phyloP scores from a whole-genome alignment of 768 basidiomycete species.

The Udeniomyces megalosporus region DNA sequence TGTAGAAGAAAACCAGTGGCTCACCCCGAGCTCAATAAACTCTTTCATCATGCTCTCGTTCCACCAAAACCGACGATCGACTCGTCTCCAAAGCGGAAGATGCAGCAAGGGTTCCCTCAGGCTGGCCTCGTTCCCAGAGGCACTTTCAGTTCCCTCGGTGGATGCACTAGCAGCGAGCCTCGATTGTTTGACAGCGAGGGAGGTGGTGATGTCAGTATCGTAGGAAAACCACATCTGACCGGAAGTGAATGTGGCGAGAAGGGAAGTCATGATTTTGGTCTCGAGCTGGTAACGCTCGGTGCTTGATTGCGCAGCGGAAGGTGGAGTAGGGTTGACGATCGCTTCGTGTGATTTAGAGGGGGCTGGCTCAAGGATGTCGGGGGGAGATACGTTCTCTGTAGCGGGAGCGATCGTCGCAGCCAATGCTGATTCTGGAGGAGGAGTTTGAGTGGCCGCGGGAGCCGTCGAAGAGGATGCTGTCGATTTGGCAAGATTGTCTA shows the following conservation, averaged over 20 bases:
- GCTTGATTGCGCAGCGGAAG: neutral
- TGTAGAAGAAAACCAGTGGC: conserved; percentile 16
- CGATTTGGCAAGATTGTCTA: neutral
- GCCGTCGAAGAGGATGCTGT: neutral
- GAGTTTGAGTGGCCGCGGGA: neutral
- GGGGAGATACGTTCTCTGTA: too few relatives aligned
- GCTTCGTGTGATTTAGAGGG: neutral
- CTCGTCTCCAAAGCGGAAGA: conserved; percentile 78
- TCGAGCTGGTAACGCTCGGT: conserved; percentile 1
- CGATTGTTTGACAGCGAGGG: neutral
- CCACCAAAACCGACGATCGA: conserved; percentile 90
- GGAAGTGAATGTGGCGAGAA: neutral
- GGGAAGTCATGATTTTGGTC: neutral
- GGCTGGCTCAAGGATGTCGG: neutral
- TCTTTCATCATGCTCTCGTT: conserved; percentile 75
- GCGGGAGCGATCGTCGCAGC: neutral
- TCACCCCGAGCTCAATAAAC: conserved; percentile 72
- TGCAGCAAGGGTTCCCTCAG: conserved; percentile 29
- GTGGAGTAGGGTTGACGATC: neutral
- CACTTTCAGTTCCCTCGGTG: neutral
- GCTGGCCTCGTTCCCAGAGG: neutral
- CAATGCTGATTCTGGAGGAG: neutral
- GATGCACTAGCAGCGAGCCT: too few relatives aligned
- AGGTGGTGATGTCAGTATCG: conserved; percentile 4
- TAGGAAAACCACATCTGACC: conserved; percentile 15